phyloP scores from a whole-genome alignment of 352 stramenopile genomes.

The Pythium guiyangense region DNA sequence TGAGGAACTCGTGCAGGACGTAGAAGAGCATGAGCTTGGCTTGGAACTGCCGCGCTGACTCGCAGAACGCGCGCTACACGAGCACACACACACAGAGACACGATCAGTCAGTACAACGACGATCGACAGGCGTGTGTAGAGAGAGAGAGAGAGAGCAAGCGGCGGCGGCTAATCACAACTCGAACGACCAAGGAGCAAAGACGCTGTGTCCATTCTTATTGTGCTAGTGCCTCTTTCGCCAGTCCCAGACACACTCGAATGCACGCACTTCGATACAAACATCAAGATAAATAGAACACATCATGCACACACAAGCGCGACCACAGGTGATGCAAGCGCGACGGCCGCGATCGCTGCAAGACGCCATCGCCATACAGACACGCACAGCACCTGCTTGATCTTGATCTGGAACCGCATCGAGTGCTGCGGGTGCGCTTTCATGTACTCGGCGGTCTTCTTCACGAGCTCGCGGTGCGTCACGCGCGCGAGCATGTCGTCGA shows the following conservation, averaged over 20 bases:
- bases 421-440: slow-evolving; percentile 66
- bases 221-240: slow-evolving; percentile 8
- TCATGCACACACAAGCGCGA: slow-evolving; percentile 1
- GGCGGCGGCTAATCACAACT: no score
- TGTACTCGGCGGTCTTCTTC: slow-evolving; percentile 66
- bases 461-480: slow-evolving; percentile 75
- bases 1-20: slow-evolving; percentile 85
- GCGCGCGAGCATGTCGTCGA: slow-evolving; percentile 68
- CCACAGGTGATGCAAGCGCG: slow-evolving; percentile 1
- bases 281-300: background rate
- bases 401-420: slow-evolving; percentile 81
- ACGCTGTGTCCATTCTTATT: slow-evolving; percentile 17
- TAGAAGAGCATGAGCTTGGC: slow-evolving; percentile 86
- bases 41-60: slow-evolving; percentile 60
- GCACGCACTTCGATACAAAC: slow-evolving; percentile 5
- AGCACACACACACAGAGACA: slow-evolving; percentile 11
- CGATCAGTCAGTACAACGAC: background rate
- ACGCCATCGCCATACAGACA: slow-evolving; percentile 4
- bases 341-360: no score
- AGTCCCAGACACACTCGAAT: slow-evolving; percentile 5
- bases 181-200: slow-evolving; percentile 1
- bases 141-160: background rate
- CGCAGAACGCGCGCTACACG: slow-evolving; percentile 43
- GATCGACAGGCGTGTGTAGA: background rate
- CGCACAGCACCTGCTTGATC: slow-evolving; percentile 73